Evolutionary conservation across 2,329 filamentous ascomycete species (phyloP).

Genomic region (Aspergillus cejpii): DNA sequence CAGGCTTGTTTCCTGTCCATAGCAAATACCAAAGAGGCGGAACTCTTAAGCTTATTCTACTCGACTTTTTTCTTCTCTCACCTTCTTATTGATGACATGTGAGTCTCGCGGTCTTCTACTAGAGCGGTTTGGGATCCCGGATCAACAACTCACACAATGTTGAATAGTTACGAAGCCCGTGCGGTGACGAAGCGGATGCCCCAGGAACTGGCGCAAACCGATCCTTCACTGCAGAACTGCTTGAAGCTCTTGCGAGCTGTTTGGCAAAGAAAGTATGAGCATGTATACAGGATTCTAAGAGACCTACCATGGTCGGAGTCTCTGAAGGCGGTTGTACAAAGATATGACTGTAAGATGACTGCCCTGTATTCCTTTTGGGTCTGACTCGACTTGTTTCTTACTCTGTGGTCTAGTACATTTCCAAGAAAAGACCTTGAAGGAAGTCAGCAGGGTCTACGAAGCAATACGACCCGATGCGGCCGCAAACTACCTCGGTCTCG

Average conservation of each 20-base stretch:
- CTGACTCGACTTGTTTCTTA: not conserved
- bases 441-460: constrained; percentile 37
- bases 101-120: constrained; percentile 12
- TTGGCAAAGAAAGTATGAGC: constrained; percentile 33
- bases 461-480: constrained; percentile 34
- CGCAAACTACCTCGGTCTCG: constrained; percentile 34
- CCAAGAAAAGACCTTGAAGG: constrained; percentile 34
- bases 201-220: constrained; percentile 21
- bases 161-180: constrained; percentile 36
- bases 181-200: constrained; percentile 35
- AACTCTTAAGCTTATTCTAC: constrained; percentile 35
- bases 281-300: constrained; percentile 34
- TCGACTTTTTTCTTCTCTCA: constrained; percentile 37
- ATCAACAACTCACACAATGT: constrained; percentile 3
- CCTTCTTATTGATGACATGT: constrained; percentile 38
- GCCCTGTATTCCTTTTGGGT: not conserved
- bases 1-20: constrained; percentile 29
- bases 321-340: constrained; percentile 27
- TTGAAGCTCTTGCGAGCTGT: constrained; percentile 33
- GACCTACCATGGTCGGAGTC: constrained; percentile 30
- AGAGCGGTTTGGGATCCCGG: not conserved
- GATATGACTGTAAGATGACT: constrained; percentile 32
- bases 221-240: constrained; percentile 32
- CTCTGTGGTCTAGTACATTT: constrained; percentile 27
- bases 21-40: constrained; percentile 16